These are phyloP conservation scores for Psidium friedrichsthalianum DNA, from an alignment of 345 rosid genomes.

Conservation along the genomic window DNA sequence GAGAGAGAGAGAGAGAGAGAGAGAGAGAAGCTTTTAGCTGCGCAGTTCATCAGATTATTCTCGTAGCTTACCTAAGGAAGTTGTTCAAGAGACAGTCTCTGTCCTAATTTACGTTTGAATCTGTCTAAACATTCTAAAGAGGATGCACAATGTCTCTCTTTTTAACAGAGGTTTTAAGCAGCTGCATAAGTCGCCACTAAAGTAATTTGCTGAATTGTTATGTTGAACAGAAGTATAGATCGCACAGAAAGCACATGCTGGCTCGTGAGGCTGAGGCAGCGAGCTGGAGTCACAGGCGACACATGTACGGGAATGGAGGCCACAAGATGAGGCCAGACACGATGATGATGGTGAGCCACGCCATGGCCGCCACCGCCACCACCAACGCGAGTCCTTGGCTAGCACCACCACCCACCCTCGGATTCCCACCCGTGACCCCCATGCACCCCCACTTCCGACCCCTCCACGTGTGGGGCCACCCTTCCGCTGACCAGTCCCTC, in stretches of 20 bases:
- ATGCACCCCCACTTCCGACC: conserved; percentile 53
- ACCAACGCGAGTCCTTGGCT: conserved; percentile 3
- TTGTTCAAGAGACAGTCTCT: background rate
- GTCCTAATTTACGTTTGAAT: background rate
- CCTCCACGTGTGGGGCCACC: conserved; percentile 95
- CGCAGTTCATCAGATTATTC: background rate
- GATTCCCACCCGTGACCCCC: conserved; percentile 57
- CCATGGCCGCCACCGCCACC: conserved; percentile 26
- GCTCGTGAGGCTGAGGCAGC: conserved; percentile 91
- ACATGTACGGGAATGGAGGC: conserved; percentile 35
- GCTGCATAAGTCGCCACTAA: background rate
- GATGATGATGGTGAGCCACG: background rate
- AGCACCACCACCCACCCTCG: conserved; percentile 27
- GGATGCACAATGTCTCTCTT: background rate
- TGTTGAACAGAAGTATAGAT: conserved; percentile 66
- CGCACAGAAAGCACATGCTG: conserved; percentile 76
- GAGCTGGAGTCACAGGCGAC: conserved; percentile 69
- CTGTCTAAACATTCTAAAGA: background rate
- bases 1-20: background rate
- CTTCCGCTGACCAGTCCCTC: conserved; percentile 37
- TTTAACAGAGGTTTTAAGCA: background rate
- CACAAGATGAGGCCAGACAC: conserved; percentile 28
- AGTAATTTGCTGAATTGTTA: background rate
- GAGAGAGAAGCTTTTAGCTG: background rate
- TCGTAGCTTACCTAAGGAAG: background rate